phyloP scores from a whole-genome alignment of 805 yeast species.

The Wilhelminamyces savonicus region DNA sequence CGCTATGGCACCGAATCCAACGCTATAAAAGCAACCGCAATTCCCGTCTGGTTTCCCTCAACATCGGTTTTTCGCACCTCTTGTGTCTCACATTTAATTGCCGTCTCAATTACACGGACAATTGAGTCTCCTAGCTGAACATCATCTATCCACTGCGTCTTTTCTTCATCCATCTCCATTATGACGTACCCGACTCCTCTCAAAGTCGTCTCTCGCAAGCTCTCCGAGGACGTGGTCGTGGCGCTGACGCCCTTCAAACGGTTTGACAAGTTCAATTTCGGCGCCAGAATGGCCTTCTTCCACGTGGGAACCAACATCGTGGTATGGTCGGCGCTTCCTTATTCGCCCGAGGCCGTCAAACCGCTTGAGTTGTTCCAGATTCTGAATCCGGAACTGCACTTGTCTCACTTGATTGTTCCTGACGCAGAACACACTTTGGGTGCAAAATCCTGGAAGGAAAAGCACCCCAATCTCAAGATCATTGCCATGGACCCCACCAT shows the following conservation, averaged over 20 bases:
- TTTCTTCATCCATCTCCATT: too few relatives aligned
- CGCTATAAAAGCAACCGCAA: too few relatives aligned
- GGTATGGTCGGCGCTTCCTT: slow-evolving; percentile 58
- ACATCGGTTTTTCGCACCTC: too few relatives aligned
- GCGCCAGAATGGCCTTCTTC: slow-evolving; percentile 38
- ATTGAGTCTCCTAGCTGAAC: too few relatives aligned
- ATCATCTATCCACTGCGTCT: too few relatives aligned
- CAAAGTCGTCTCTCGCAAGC: slow-evolving; percentile 21
- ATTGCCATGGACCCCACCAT: slow-evolving; percentile 44
- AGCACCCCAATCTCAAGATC: slow-evolving; percentile 44
- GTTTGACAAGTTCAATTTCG: slow-evolving; percentile 25
- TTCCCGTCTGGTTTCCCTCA: too few relatives aligned
- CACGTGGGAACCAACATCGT: slow-evolving; percentile 16
- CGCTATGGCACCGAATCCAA: too few relatives aligned
- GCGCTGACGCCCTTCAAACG: slow-evolving; percentile 32
- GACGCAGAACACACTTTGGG: slow-evolving; percentile 65
- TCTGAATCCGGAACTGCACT: slow-evolving; percentile 28
- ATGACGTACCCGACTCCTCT: slow-evolving; percentile 29
- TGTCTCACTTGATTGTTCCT: slow-evolving; percentile 52
- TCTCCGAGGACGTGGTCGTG: slow-evolving; percentile 30
- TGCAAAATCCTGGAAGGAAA: slow-evolving; percentile 43
- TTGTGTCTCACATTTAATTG: too few relatives aligned
- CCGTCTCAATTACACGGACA: too few relatives aligned
- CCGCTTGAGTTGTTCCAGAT: slow-evolving; percentile 29
- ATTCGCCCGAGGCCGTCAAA: slow-evolving; percentile 38